Evolutionary conservation across 78 protist genomes (phyloP).

Genomic region (Speleostelium caveatum): DNA sequence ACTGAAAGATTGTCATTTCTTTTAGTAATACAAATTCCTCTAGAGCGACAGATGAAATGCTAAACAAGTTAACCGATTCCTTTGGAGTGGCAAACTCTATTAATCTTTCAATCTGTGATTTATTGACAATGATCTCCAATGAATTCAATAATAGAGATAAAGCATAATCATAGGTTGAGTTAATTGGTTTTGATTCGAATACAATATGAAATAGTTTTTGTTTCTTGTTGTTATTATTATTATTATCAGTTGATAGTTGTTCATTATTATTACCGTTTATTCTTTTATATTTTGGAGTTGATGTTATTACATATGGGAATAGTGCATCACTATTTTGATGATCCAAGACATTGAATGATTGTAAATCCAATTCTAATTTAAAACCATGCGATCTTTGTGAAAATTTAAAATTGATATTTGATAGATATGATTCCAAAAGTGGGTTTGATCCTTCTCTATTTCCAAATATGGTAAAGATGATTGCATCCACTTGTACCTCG

Average conservation of each 20-base stretch:
- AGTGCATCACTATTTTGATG: conserved; percentile 8
- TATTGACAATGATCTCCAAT: conserved; percentile 47
- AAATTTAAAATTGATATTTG: conserved; percentile 46
- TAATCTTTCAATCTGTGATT: conserved; percentile 70
- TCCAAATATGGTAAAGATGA: conserved; percentile 53
- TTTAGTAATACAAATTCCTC: conserved; percentile 65
- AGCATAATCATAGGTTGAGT: conserved; percentile 48
- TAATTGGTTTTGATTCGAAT: conserved; percentile 63
- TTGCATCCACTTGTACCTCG: conserved; percentile 41
- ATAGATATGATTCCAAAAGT: conserved; percentile 30
- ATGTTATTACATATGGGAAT: conserved; percentile 65
- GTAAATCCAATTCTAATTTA: conserved; percentile 55
- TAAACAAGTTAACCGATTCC: conserved; percentile 59
- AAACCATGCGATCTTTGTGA: conserved; percentile 66
- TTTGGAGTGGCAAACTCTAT: conserved; percentile 80
- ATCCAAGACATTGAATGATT: conserved; percentile 62
- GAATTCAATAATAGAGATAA: conserved; percentile 44
- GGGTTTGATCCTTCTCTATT: conserved; percentile 8
- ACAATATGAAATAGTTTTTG: conserved; percentile 48
- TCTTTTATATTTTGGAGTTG: conserved; percentile 65
- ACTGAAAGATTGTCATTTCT: conserved; percentile 76
- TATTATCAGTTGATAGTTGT: neutral
- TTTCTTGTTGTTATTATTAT: conserved; percentile 6
- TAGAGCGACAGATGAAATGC: conserved; percentile 49
- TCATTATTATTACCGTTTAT: neutral